Conservation (phyloP, 1,284 basidiomycete genomes). For the Waitea zeae region DNA sequence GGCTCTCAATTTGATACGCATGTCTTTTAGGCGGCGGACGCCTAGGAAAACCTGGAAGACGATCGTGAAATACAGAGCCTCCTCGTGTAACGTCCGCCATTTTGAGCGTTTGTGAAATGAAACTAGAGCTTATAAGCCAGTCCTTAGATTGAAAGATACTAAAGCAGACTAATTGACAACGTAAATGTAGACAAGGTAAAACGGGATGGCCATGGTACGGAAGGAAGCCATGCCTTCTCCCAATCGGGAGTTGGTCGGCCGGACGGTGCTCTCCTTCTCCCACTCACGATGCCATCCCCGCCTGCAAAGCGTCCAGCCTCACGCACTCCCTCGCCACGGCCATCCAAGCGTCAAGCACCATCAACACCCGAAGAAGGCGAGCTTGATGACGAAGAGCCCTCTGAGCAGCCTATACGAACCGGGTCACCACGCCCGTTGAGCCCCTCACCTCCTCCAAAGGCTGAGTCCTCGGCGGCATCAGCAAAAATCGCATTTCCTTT, state of each 20-base stretch:
- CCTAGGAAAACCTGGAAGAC: not conserved
- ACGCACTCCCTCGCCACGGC: not conserved
- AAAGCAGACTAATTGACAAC: no score
- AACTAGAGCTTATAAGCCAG: no score
- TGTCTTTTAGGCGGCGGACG: not conserved
- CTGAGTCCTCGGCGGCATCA: conserved; percentile 3
- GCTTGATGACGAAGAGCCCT: conserved; percentile 29
- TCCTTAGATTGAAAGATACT: no score
- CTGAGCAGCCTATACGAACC: conserved; percentile 10
- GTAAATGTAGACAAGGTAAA: no score
- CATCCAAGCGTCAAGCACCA: conserved; percentile 34
- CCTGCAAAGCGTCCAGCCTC: not conserved
- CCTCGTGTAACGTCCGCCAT: not conserved
- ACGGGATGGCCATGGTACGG: no score
- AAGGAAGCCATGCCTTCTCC: no score
- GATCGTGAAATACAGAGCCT: not conserved
- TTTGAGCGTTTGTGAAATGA: no score
- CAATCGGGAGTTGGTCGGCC: no score
- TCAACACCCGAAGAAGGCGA: conserved; percentile 66
- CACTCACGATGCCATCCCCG: not conserved
- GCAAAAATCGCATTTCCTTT: conserved; percentile 49
- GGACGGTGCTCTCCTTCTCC: no score
- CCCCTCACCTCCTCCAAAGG: conserved; percentile 10
- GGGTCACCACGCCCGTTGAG: conserved; percentile 5
- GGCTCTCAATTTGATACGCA: no score